A percentile compares a stretch with the other conserved stretches of the same genome.
These are phyloP conservation scores for Logfia minima DNA, from an alignment of 129 eudicot genomes.

Conservation along the genomic window DNA sequence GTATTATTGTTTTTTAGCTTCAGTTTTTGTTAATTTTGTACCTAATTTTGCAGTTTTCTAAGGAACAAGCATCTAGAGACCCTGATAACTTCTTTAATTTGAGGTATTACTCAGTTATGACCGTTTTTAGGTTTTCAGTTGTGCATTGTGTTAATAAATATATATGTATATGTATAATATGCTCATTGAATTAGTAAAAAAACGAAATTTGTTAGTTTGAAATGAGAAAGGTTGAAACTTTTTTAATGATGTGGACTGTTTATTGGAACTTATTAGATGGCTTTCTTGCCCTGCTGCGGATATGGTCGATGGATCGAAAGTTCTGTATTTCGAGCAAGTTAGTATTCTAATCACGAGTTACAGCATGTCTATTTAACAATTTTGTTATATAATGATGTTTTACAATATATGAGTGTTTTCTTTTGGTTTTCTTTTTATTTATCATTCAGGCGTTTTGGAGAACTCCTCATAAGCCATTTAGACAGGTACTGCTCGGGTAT, in stretches of 20 bases:
- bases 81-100: conserved; percentile 86
- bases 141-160: not conserved
- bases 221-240: conserved; percentile 6
- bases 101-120: conserved; percentile 42
- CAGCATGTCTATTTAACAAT: not conserved
- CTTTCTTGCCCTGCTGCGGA: conserved; percentile 92
- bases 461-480: conserved; percentile 91
- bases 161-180: not conserved
- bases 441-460: conserved; percentile 90
- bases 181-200: conserved; percentile 8
- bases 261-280: conserved; percentile 55
- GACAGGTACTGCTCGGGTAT: conserved; percentile 58
- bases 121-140: not conserved
- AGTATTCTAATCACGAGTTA: conserved; percentile 14
- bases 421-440: conserved; percentile 20
- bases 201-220: not conserved
- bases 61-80: conserved; percentile 73
- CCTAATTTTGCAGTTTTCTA: conserved; percentile 51
- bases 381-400: not conserved
- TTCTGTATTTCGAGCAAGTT: conserved; percentile 83
- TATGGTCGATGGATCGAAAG: conserved; percentile 93
- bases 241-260: not conserved
- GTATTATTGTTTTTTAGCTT: not conserved
- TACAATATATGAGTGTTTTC: conserved; percentile 3
- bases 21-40: not conserved